Evolutionary conservation across 495 filamentous ascomycete genomes (phyloP).

Genomic region (Friedmanniomyces endolithicus): DNA sequence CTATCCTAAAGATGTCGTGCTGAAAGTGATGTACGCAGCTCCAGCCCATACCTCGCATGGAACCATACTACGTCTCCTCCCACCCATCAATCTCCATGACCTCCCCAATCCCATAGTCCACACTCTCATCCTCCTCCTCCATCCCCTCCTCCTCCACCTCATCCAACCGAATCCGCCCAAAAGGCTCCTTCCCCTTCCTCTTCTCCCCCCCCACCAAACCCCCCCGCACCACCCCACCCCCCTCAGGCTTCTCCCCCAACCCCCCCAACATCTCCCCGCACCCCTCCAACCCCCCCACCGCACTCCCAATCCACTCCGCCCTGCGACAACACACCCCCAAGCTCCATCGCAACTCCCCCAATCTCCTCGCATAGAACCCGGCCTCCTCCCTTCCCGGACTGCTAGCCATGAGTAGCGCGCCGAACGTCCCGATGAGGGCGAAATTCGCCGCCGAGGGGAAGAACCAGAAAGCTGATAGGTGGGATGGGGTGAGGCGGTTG

Average conservation of each 20-base stretch:
- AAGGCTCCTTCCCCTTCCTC: not conserved
- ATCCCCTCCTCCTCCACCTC: not conserved
- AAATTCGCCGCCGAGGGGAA: constrained; percentile 73
- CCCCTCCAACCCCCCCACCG: constrained; percentile 57
- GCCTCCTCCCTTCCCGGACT: constrained; percentile 78
- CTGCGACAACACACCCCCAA: constrained; percentile 71
- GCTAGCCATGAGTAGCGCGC: constrained; percentile 71
- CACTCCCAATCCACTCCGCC: constrained; percentile 66
- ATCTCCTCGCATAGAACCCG: constrained; percentile 79
- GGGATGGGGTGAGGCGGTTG: constrained; percentile 30
- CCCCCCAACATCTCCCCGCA: constrained; percentile 26
- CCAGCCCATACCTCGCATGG: too few species aligned
- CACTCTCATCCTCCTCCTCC: not conserved
- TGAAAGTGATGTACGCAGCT: too few species aligned
- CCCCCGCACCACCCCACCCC: not conserved
- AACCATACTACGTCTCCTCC: not conserved
- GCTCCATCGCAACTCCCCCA: constrained; percentile 90
- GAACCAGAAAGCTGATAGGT: constrained; percentile 42
- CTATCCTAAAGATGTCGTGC: too few species aligned
- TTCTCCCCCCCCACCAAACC: not conserved
- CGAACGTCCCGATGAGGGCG: constrained; percentile 70
- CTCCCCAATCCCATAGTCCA: constrained; percentile 6
- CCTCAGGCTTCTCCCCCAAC: constrained; percentile 1
- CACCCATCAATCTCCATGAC: constrained; percentile 7
- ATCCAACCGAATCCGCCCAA: not conserved